Evolutionary conservation across 1,139 yeast genomes (phyloP), one percentile per base, ranked within the genome.

Genomic region (Geotrichum citri-aurantii): DNA sequence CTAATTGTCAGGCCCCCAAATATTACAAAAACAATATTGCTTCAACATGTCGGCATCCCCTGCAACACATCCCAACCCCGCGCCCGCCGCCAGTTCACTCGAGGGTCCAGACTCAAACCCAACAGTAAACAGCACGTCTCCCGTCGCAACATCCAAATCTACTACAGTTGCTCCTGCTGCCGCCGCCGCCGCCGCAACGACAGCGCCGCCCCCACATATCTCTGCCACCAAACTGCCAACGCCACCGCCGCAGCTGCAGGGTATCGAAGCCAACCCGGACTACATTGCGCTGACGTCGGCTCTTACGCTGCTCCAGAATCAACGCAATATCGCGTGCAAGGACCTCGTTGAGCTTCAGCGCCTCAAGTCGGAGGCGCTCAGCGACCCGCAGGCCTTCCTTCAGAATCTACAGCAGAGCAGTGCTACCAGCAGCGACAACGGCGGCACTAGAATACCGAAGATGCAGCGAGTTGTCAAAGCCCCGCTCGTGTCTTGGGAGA

Each of bases 261-360:
- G 42, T 26, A 49, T 17, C 8, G 21, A 29, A 37, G 8, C 24
- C 23, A 69, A 69, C 59, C 63, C 71, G 2, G 73, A 70, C 59
- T 70, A 70, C 59, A 65, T 70, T 47, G 73, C 73, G n/a, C 63
- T 70, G 44, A 55, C 66, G 12, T 66, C 73, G 2, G 67, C 73
- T 3, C 63, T 70, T 12, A 62, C 65, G 19, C 59, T 70, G 52
- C 65, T 70, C 23, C 58, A 62, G 7, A 56, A 65, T 5, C 73
- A 70, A 59, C 65, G 66, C 21, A 53, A 56, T 14, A 56, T 59
- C 6, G 71, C 73, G 7, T 48, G 60, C 24, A 60, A 64, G 11
- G 73, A 70, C 52, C 63, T 70, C 12, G 62, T 62, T 17, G 59
- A 56, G 46, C 63, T 70, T 40, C 64, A 66, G 44, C 55, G 59